These are phyloP conservation scores for Fusarium camptoceras DNA, from an alignment of 2,329 filamentous ascomycete genomes.

Conservation along the genomic window DNA sequence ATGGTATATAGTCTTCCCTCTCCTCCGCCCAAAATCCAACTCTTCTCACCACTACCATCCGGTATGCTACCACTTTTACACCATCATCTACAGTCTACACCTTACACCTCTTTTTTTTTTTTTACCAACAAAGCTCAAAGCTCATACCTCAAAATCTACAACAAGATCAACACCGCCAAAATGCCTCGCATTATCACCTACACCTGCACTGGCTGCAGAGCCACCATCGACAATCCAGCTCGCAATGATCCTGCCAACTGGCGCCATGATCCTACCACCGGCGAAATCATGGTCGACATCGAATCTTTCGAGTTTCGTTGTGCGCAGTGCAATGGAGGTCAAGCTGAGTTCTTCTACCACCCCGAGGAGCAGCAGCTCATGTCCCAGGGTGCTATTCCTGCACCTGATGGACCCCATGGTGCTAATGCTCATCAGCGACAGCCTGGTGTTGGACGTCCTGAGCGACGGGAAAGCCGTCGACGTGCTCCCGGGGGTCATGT, in stretches of 20 bases:
- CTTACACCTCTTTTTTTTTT: fast-evolving
- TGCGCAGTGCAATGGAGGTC: neutral
- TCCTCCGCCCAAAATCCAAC: fast-evolving
- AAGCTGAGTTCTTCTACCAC: neutral
- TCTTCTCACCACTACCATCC: neutral
- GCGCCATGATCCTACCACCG: neutral
- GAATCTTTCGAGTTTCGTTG: neutral
- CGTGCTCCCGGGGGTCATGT: no score
- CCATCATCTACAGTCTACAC: neutral
- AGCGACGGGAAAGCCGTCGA: neutral
- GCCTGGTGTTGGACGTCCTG: neutral
- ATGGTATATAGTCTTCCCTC: neutral
- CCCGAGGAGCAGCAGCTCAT: neutral
- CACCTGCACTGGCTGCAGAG: neutral
- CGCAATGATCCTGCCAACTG: neutral
- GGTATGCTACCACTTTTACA: neutral
- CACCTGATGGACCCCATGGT: neutral
- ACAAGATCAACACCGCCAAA: fast-evolving
- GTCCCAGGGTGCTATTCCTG: neutral
- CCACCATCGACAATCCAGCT: neutral
- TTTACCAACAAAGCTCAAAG: neutral
- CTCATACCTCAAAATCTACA: no score
- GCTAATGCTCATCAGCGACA: neutral
- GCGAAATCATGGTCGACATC: neutral
- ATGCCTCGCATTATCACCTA: neutral